A percentile compares a stretch with the other conserved stretches of the same genome.
Conservation (phyloP, 2,329 filamentous ascomycete species). For the Fusarium cyanostomum region DNA sequence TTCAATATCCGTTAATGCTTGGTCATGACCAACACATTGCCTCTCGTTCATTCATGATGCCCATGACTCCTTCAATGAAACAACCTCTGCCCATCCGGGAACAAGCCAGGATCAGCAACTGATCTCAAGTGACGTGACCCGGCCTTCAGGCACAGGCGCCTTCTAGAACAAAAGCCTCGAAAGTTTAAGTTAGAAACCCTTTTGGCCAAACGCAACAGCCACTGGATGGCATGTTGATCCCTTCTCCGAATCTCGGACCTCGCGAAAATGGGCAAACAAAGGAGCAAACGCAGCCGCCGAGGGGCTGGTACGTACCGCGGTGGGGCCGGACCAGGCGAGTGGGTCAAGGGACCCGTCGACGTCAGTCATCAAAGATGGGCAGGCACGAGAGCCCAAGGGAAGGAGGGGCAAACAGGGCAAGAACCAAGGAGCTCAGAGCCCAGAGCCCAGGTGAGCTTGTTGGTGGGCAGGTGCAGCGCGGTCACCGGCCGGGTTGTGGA, state of each 20-base stretch:
- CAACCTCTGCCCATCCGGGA: background rate
- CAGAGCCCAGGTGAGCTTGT: background rate
- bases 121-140: background rate
- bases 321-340: conserved; percentile 9
- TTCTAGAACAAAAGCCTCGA: background rate
- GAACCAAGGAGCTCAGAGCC: background rate
- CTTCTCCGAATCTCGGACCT: background rate
- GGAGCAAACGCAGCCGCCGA: background rate
- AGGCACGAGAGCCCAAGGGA: conserved; percentile 6
- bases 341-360: conserved; percentile 35
- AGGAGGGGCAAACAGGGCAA: conserved; percentile 22
- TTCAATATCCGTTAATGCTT: too few relatives aligned
- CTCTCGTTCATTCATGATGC: too few relatives aligned
- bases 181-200: background rate
- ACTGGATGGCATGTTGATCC: background rate
- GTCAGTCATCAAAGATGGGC: conserved; percentile 19
- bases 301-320: conserved; percentile 20
- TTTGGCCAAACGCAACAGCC: background rate
- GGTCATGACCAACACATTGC: too few relatives aligned
- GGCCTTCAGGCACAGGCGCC: background rate
- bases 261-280: background rate
- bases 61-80: too few relatives aligned
- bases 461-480: conserved; percentile 13
- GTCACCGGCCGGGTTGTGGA: conserved; percentile 26
- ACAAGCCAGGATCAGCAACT: background rate